A percentile compares a stretch with the other conserved stretches of the same genome.
These are phyloP conservation scores for Macroventuria anomochaeta DNA, from an alignment of 2,329 filamentous ascomycete species.

Conservation along the genomic window DNA sequence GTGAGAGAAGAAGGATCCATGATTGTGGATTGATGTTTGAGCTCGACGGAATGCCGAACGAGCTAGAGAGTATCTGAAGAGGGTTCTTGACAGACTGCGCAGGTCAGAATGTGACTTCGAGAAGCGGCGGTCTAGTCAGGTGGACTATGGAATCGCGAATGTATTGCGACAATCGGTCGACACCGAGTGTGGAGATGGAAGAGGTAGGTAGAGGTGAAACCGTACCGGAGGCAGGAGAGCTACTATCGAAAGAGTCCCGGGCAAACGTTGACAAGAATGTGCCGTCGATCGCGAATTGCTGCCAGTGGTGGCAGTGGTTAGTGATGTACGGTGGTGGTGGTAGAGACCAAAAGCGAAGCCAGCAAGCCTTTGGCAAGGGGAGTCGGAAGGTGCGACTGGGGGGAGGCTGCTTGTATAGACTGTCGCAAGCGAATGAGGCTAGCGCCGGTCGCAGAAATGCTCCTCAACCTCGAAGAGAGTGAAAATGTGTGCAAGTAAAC, in stretches of 20 bases:
- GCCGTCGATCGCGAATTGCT: slow-evolving; percentile 32
- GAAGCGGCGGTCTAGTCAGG: slow-evolving; percentile 37
- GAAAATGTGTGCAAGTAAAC: slow-evolving; percentile 37
- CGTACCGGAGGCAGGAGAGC: slow-evolving; percentile 78
- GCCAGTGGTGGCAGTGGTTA: slow-evolving; percentile 34
- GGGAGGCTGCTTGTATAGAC: slow-evolving; percentile 37
- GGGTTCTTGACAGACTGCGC: slow-evolving; percentile 44
- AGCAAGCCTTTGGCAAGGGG: slow-evolving; percentile 50
- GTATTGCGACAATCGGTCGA: slow-evolving; percentile 43
- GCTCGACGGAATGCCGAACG: slow-evolving; percentile 35
- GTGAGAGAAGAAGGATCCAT: slow-evolving; percentile 81
- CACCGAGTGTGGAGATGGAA: slow-evolving; percentile 27
- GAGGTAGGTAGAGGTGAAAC: slow-evolving; percentile 30
- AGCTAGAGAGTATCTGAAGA: slow-evolving; percentile 37
- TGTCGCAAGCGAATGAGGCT: slow-evolving; percentile 38
- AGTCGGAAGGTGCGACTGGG: slow-evolving; percentile 31
- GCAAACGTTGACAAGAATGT: slow-evolving; percentile 56
- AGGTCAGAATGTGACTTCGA: slow-evolving; percentile 42
- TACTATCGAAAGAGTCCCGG: slow-evolving; percentile 99
- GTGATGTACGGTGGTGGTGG: slow-evolving; percentile 33
- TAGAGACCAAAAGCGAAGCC: slow-evolving; percentile 51
- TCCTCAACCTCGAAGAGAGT: slow-evolving; percentile 38
- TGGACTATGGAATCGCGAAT: slow-evolving; percentile 41
- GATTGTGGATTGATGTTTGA: slow-evolving; percentile 53
- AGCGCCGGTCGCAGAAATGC: slow-evolving; percentile 40